phyloP scores from a whole-genome alignment of 2,329 filamentous ascomycete genomes.

The Didymella pinodella region DNA sequence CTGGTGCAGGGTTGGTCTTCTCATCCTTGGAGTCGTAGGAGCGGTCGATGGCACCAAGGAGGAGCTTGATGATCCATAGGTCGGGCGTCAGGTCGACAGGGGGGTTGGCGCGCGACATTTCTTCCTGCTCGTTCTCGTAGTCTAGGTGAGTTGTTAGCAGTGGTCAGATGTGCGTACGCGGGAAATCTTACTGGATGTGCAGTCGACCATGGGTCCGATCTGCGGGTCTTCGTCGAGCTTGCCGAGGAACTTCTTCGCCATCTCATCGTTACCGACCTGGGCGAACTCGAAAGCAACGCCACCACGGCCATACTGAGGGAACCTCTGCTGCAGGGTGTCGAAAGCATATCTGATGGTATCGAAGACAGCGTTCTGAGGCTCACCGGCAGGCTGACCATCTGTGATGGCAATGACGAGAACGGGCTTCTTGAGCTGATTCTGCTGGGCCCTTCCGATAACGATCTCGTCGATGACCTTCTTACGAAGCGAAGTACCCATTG shows the following conservation, averaged over 20 bases:
- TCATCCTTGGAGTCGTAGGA: slow-evolving; percentile 73
- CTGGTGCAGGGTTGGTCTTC: slow-evolving; percentile 55
- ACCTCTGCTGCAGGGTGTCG: slow-evolving; percentile 57
- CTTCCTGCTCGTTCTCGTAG: slow-evolving; percentile 72
- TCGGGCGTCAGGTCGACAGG: slow-evolving; percentile 70
- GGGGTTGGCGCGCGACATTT: slow-evolving; percentile 68
- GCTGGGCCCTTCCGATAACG: slow-evolving; percentile 61
- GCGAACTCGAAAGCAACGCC: slow-evolving; percentile 73
- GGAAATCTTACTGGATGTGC: slow-evolving; percentile 67
- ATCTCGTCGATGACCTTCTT: slow-evolving; percentile 71
- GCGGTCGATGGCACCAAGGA: slow-evolving; percentile 71
- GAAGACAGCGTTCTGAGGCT: slow-evolving; percentile 63
- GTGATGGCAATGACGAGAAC: slow-evolving; percentile 71
- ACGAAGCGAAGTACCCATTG: slow-evolving; percentile 69
- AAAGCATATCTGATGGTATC: slow-evolving; percentile 65
- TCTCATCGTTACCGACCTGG: slow-evolving; percentile 72
- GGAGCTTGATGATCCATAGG: slow-evolving; percentile 72
- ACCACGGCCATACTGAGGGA: slow-evolving; percentile 61
- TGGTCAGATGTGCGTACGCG: neutral
- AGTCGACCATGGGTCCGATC: slow-evolving; percentile 70
- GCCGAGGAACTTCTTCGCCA: slow-evolving; percentile 68
- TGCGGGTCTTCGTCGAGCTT: slow-evolving; percentile 70
- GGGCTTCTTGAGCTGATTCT: slow-evolving; percentile 66
- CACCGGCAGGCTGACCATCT: slow-evolving; percentile 71
- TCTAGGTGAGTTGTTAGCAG: slow-evolving; percentile 52